Conservation (phyloP, 139 green algal genomes). For the Cymbomonas tetramitiformis region DNA sequence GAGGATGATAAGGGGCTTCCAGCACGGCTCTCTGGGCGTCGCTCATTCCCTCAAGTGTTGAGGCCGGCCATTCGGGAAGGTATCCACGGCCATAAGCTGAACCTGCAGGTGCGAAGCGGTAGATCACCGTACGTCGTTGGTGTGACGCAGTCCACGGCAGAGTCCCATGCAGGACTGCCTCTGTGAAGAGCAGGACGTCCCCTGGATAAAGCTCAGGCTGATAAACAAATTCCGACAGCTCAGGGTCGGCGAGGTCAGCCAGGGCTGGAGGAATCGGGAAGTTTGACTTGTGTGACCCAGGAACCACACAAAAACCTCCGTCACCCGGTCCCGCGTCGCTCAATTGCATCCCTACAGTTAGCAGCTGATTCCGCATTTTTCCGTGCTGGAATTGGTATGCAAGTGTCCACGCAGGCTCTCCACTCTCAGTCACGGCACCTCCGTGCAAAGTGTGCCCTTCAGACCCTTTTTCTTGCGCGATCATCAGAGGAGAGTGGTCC, state of each 20-base stretch:
- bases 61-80: constrained; percentile 1
- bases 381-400: constrained; percentile 2
- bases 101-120: constrained; percentile 13
- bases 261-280: constrained; percentile 5
- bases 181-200: constrained; percentile 18
- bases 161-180: constrained; percentile 20
- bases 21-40: constrained; percentile 17
- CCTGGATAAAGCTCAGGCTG: constrained; percentile 2
- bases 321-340: constrained; percentile 12
- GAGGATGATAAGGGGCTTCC: constrained; percentile 9
- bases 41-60: constrained; percentile 8
- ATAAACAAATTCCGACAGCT: constrained; percentile 1
- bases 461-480: constrained; percentile 7
- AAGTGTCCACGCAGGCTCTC: background rate
- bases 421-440: background rate
- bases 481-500: constrained; percentile 15
- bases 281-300: constrained; percentile 20
- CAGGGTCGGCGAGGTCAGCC: too few species aligned
- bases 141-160: constrained; percentile 12
- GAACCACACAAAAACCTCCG: constrained; percentile 14
- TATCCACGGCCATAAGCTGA: constrained; percentile 20
- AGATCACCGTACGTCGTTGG: constrained; percentile 8
- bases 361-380: background rate
- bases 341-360: constrained; percentile 6
- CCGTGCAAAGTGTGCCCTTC: constrained; percentile 17